Percentiles rank a stretch among this genome's conserved stretches.
Conservation (phyloP, 148 eudicot genomes). For the Fagopyrum esculentum region DNA sequence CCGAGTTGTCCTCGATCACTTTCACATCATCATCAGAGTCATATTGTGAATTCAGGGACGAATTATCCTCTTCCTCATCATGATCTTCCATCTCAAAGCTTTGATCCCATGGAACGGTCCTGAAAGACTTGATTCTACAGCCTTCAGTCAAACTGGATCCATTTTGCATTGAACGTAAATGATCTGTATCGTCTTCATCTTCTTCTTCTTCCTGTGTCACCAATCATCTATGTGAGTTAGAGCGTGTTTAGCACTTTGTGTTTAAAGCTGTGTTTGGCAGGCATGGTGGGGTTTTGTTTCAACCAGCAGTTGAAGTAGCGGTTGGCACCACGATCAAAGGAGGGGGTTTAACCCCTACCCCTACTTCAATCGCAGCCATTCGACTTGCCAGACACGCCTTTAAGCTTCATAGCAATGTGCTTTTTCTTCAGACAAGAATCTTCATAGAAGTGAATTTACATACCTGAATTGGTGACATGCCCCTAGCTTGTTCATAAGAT, state of each 20-base stretch:
- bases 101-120: background rate
- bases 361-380: too few relatives aligned
- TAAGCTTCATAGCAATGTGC: background rate
- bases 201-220: slow-evolving; percentile 42
- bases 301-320: too few relatives aligned
- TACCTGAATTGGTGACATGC: slow-evolving; percentile 49
- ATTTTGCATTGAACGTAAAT: slow-evolving; percentile 22
- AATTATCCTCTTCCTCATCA: slow-evolving; percentile 28
- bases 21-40: slow-evolving; percentile 19
- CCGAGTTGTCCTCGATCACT: background rate
- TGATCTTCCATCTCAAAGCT: slow-evolving; percentile 20
- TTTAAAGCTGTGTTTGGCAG: too few relatives aligned
- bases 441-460: background rate
- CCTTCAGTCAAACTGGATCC: slow-evolving; percentile 25
- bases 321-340: too few relatives aligned
- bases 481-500: slow-evolving; percentile 31
- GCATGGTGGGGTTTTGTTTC: too few relatives aligned
- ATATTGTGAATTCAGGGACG: slow-evolving; percentile 26
- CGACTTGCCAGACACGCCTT: background rate
- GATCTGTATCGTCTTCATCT: slow-evolving; percentile 18
- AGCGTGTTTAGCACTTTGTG: background rate
- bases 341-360: too few relatives aligned
- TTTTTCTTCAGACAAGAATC: background rate
- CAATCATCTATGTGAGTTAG: background rate
- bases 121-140: slow-evolving; percentile 9